phyloP scores from a whole-genome alignment of 768 basidiomycete species.

The Boletales sp. region DNA sequence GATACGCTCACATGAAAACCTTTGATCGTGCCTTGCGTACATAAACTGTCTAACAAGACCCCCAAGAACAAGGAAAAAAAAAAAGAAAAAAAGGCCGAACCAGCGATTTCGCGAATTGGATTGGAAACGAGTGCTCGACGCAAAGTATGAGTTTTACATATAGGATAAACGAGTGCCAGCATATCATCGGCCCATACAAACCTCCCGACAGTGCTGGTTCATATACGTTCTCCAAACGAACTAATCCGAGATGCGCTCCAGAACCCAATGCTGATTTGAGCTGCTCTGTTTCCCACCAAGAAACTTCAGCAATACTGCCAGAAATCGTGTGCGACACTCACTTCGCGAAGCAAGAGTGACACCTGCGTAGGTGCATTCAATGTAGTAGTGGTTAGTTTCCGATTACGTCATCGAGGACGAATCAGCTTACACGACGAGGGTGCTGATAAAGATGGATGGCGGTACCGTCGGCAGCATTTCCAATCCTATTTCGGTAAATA shows the following conservation, averaged over 20 bases:
- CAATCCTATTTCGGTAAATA: not conserved
- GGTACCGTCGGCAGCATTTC: not conserved
- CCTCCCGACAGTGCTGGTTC: too few relatives aligned
- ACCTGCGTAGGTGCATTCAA: not conserved
- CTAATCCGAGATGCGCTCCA: not conserved
- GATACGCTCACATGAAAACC: too few relatives aligned
- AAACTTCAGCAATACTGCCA: not conserved
- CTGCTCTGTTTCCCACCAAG: not conserved
- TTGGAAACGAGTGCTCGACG: too few relatives aligned
- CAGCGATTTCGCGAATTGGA: too few relatives aligned
- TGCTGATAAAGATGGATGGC: not conserved
- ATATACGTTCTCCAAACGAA: too few relatives aligned
- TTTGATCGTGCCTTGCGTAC: too few relatives aligned
- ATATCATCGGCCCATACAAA: too few relatives aligned
- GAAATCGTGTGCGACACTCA: not conserved
- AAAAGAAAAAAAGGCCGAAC: too few relatives aligned
- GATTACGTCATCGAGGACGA: not conserved
- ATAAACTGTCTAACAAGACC: too few relatives aligned
- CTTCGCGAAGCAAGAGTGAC: not conserved
- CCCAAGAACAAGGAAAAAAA: too few relatives aligned
- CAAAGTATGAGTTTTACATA: too few relatives aligned
- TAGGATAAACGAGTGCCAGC: too few relatives aligned
- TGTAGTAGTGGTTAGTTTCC: not conserved
- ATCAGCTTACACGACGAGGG: not conserved
- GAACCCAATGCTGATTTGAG: constrained; percentile 5